Conservation (phyloP, 2,329 filamentous ascomycete species). For the Geosmithia putterillii region DNA sequence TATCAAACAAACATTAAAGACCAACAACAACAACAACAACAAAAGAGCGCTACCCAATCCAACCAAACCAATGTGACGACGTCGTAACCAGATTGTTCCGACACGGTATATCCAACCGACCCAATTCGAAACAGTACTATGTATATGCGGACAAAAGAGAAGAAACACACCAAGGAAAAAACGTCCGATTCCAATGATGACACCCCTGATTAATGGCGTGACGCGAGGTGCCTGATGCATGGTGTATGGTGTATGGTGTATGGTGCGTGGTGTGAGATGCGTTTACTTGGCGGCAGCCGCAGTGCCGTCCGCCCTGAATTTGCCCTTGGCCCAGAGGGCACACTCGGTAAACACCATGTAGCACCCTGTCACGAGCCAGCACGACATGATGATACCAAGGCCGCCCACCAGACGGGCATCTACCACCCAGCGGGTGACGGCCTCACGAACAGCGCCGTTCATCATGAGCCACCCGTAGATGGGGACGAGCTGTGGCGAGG, state of each 20-base stretch:
- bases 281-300: slow-evolving; percentile 3
- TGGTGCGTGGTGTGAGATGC: too few relatives aligned
- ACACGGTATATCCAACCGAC: too few relatives aligned
- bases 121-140: background rate
- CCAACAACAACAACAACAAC: background rate
- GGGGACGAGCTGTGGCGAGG: slow-evolving; percentile 17
- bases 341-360: slow-evolving; percentile 37
- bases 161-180: background rate
- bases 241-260: too few relatives aligned
- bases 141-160: background rate
- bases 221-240: too few relatives aligned
- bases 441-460: slow-evolving; percentile 23
- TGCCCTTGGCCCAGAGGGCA: slow-evolving; percentile 24
- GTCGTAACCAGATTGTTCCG: too few relatives aligned
- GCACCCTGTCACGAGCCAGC: slow-evolving; percentile 34
- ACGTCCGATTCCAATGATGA: background rate
- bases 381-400: slow-evolving; percentile 30
- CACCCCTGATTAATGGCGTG: too few relatives aligned
- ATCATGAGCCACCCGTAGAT: slow-evolving; percentile 31
- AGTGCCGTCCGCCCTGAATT: slow-evolving; percentile 14
- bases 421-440: slow-evolving; percentile 21
- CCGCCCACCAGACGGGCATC: slow-evolving; percentile 31
- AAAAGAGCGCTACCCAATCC: background rate
- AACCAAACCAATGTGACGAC: too few relatives aligned
- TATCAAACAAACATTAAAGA: background rate